Conservation (phyloP, 83 land plant species). For the Picea abies region DNA sequence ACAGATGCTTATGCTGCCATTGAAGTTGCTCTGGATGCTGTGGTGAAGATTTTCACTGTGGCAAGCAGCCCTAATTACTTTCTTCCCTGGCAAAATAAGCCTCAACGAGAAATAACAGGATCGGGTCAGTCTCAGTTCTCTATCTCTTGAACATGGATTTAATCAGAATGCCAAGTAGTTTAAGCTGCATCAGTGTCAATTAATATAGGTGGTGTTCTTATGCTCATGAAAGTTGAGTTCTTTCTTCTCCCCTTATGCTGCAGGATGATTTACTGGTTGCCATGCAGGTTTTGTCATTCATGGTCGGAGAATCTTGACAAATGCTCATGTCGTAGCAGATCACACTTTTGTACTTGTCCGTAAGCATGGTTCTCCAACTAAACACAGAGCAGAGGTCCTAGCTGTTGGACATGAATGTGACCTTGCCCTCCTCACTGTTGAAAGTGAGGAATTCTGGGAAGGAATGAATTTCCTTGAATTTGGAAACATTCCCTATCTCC, state of each 20-base stretch:
- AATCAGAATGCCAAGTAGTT: background rate
- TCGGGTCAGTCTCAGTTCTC: constrained; percentile 57
- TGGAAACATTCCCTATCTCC: constrained; percentile 85
- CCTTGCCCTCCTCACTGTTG: constrained; percentile 80
- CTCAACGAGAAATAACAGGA: constrained; percentile 86
- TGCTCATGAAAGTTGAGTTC: background rate
- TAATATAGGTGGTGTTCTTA: background rate
- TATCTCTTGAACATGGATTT: background rate
- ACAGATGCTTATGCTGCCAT: constrained; percentile 56
- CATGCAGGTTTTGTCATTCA: constrained; percentile 77
- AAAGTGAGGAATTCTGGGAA: constrained; percentile 89
- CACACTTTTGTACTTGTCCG: constrained; percentile 89
- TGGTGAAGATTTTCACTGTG: constrained; percentile 91
- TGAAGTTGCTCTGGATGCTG: constrained; percentile 85
- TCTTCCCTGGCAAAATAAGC: constrained; percentile 97
- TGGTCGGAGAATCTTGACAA: constrained; percentile 80
- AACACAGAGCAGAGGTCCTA: constrained; percentile 81
- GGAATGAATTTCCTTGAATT: constrained; percentile 77
- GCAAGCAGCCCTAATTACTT: constrained; percentile 88
- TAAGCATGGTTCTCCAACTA: constrained; percentile 93
- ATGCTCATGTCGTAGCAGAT: constrained; percentile 98
- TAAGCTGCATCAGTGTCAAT: background rate
- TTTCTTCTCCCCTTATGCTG: background rate
- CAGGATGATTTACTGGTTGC: background rate
- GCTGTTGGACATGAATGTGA: constrained; percentile 98